phyloP scores from a whole-genome alignment of 495 filamentous ascomycete species.

The Annulohypoxylon bovei region DNA sequence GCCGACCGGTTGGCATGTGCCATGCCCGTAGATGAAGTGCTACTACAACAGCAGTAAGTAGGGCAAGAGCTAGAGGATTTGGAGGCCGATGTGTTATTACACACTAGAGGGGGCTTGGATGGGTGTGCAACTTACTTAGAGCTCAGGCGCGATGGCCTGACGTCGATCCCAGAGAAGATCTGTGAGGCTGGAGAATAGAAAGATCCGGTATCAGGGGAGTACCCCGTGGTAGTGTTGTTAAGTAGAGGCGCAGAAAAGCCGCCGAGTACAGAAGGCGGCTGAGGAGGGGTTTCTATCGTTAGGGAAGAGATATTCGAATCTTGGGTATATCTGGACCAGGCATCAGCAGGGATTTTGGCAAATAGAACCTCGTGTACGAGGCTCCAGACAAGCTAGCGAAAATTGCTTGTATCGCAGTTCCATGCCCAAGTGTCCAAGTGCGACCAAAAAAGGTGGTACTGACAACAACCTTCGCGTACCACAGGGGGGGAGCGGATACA shows the following conservation, averaged over 20 bases:
- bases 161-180: constrained; percentile 57
- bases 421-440: constrained; percentile 51
- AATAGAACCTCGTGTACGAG: constrained; percentile 44
- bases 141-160: constrained; percentile 58
- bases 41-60: constrained; percentile 58
- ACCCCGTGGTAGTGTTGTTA: constrained; percentile 48
- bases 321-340: constrained; percentile 55
- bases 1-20: constrained; percentile 64
- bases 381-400: constrained; percentile 47
- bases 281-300: constrained; percentile 57
- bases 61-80: constrained; percentile 30
- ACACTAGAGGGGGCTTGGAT: constrained; percentile 19
- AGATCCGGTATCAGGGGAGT: constrained; percentile 56
- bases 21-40: constrained; percentile 61
- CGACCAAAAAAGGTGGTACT: constrained; percentile 54
- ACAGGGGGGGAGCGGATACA: constrained; percentile 53
- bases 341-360: constrained; percentile 50
- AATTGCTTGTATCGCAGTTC: constrained; percentile 46
- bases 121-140: constrained; percentile 58
- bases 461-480: constrained; percentile 58
- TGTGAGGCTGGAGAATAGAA: constrained; percentile 58
- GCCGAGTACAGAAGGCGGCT: constrained; percentile 56
- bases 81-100: constrained; percentile 22
- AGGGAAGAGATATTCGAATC: constrained; percentile 56
- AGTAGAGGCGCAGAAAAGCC: constrained; percentile 57